These are phyloP conservation scores for Pseudogymnoascus sp. DNA, from an alignment of 2,329 filamentous ascomycete genomes.

Conservation along the genomic window DNA sequence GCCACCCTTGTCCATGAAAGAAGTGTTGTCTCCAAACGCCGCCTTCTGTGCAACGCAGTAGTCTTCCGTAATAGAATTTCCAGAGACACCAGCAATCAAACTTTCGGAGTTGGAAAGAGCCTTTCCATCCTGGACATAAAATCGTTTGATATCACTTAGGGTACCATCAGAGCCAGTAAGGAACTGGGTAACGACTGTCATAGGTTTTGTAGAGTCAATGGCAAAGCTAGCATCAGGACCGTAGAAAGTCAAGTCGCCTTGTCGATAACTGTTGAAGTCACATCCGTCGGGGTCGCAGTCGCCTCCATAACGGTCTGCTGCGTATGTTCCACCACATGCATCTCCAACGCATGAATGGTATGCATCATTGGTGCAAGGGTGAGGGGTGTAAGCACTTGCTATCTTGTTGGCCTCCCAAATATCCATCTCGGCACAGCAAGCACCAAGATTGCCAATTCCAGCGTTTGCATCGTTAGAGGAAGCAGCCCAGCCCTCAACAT, in stretches of 20 bases:
- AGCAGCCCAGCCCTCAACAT: conserved; percentile 42
- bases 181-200: conserved; percentile 52
- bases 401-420: conserved; percentile 54
- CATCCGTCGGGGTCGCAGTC: conserved; percentile 51
- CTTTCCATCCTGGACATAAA: conserved; percentile 57
- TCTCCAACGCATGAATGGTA: conserved; percentile 39
- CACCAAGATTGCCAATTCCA: conserved; percentile 43
- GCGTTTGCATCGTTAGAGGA: conserved; percentile 41
- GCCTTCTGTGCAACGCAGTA: conserved; percentile 55
- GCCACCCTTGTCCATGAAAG: conserved; percentile 24
- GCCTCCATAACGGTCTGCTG: conserved; percentile 42
- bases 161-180: conserved; percentile 38
- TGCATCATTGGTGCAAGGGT: conserved; percentile 41
- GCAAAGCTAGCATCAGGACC: conserved; percentile 38
- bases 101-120: conserved; percentile 48
- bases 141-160: conserved; percentile 54
- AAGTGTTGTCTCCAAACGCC: conserved; percentile 46
- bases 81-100: conserved; percentile 32
- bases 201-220: conserved; percentile 40
- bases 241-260: conserved; percentile 47
- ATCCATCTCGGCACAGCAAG: conserved; percentile 60
- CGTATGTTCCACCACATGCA: conserved; percentile 32
- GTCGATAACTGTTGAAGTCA: conserved; percentile 50
- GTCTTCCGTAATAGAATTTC: conserved; percentile 45
- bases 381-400: conserved; percentile 47